Conservation (phyloP, 108 stramenopile species). For the Nannochloropsis oceanica region DNA sequence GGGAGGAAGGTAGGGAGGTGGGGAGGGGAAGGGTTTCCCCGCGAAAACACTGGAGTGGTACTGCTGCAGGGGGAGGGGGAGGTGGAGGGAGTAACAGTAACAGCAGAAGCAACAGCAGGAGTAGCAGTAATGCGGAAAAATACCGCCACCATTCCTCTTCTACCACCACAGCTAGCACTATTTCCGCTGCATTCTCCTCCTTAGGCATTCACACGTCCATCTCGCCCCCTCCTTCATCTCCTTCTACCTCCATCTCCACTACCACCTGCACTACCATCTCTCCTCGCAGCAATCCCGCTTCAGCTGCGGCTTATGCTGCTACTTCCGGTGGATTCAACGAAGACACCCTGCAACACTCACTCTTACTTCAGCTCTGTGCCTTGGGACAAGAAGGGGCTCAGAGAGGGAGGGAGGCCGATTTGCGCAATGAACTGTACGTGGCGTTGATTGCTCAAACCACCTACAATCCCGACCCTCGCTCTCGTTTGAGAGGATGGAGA, state of each 20-base stretch:
- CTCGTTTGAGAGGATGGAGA: background rate
- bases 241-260: background rate
- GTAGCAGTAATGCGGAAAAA: background rate
- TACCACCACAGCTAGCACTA: background rate
- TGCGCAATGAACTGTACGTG: background rate
- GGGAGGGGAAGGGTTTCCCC: background rate
- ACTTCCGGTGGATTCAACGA: background rate
- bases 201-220: background rate
- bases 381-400: background rate
- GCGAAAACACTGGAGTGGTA: background rate
- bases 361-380: background rate
- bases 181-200: background rate
- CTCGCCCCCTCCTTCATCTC: background rate
- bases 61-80: background rate
- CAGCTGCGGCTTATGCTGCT: background rate
- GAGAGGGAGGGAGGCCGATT: background rate
- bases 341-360: background rate
- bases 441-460: background rate
- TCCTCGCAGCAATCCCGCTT: background rate
- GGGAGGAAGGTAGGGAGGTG: background rate
- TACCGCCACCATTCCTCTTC: background rate
- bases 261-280: no score
- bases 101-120: background rate
- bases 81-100: no score
- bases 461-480: background rate